Evolutionary conservation across 148 eudicot species (phyloP), one percentile per base, ranked within the genome.

Genomic region (Pouteria glomerata): DNA sequence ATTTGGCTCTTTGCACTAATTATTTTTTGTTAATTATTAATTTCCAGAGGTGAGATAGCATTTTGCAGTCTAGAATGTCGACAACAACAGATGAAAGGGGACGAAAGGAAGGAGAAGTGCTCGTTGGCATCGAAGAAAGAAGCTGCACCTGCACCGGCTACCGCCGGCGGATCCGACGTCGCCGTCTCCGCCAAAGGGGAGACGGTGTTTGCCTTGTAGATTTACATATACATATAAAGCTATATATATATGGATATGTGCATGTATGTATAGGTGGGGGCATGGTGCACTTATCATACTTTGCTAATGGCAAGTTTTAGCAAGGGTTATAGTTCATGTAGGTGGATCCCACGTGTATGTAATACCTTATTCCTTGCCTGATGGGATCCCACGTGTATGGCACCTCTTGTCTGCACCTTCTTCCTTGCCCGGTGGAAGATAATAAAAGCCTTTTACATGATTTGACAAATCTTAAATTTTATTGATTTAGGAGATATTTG

Each of bases 51-150:
- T 23, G 74, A 68, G 24, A 63, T 39, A 37, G 68, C 68, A 12
- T 65, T 56, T 30, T 75, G 58, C 74, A 57, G 52, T 58, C 77
- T 74, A 58, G 97, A 91, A 77, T 91, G 97, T 68, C 70, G 97
- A 42, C 87, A 91, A 15, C 85, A 88, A 31, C 89, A 88, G 70
- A 88, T 91, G 74, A 81, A 74, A 35, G 84, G 82, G 39, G 97
- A 91, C 75, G 89, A 88, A 71, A 78, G 84, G 71, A 85, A 76
- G 63, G 88, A 86, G 65, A 88, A 80, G 53, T 68, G 60, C 21
- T 74, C 67, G 19, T 11, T 73, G 57, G 30, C 37, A 21, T 53
- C 80, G 24, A 80, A 83, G 69, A 77, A 74, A 48, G 75, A 72
- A 50, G 60, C 21, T 11, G 31, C 52, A 35, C n/a, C 37, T n/a